These are phyloP conservation scores for Pseudocercospora musae DNA, from an alignment of 2,329 filamentous ascomycete species.

Conservation along the genomic window DNA sequence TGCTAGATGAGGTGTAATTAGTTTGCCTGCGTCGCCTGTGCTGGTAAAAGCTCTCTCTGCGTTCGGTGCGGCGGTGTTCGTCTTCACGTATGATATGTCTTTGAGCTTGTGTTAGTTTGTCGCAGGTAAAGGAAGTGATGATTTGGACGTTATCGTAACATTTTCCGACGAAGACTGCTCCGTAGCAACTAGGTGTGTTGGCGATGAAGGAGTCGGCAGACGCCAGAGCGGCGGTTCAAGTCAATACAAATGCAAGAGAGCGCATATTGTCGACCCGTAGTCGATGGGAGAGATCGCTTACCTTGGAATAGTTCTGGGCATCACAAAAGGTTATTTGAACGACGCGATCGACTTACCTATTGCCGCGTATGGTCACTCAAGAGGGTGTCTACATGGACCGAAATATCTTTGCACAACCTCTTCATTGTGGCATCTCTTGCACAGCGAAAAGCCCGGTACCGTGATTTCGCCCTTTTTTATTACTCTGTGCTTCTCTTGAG, in stretches of 20 bases:
- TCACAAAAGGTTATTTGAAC: background rate
- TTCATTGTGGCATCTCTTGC: too few species aligned
- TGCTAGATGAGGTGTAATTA: slow-evolving; percentile 9
- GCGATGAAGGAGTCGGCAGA: slow-evolving; percentile 18
- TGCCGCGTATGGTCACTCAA: background rate
- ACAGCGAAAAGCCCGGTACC: too few species aligned
- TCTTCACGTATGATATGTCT: slow-evolving; percentile 7
- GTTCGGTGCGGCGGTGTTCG: slow-evolving; percentile 2
- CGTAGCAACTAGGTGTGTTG: slow-evolving; percentile 17
- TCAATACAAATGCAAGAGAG: background rate
- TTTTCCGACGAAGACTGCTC: slow-evolving; percentile 11
- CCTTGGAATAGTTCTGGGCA: background rate
- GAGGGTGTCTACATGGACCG: background rate
- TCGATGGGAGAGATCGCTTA: background rate
- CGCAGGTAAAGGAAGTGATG: slow-evolving; percentile 14
- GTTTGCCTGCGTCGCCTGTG: slow-evolving; percentile 7
- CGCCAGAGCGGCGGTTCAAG: background rate
- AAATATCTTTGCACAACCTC: background rate
- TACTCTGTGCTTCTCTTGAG: too few species aligned
- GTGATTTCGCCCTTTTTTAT: background rate
- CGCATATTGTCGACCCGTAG: background rate
- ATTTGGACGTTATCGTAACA: slow-evolving; percentile 14
- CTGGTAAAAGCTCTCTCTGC: slow-evolving; percentile 11
- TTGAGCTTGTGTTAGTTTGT: slow-evolving; percentile 7
- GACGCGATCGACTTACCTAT: background rate